Evolutionary conservation across 306 rosid species (phyloP).

Genomic region (Sindora glabra): DNA sequence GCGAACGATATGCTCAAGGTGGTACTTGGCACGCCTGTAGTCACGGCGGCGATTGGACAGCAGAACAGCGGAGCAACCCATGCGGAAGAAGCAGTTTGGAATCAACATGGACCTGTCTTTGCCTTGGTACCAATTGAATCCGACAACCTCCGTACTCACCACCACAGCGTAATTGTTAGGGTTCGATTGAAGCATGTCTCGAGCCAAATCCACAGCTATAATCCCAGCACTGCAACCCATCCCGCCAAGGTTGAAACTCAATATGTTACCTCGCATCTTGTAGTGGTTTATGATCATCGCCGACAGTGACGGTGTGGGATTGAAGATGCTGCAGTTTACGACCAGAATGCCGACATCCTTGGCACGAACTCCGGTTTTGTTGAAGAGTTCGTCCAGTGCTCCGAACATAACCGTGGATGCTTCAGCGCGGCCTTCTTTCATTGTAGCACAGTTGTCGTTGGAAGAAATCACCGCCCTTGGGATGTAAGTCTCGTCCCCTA

Average conservation of each 20-base stretch:
- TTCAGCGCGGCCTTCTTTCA: slow-evolving; percentile 91
- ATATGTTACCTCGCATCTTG: slow-evolving; percentile 90
- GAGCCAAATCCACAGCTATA: slow-evolving; percentile 71
- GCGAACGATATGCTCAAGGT: slow-evolving; percentile 85
- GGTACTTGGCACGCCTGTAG: slow-evolving; percentile 62
- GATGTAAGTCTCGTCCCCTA: slow-evolving; percentile 84
- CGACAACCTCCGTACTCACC: slow-evolving; percentile 86
- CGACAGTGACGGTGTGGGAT: slow-evolving; percentile 88
- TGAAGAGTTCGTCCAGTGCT: slow-evolving; percentile 85
- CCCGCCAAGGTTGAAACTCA: slow-evolving; percentile 92
- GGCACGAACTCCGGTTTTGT: slow-evolving; percentile 67
- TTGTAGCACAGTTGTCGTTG: slow-evolving; percentile 50
- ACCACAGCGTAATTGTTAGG: slow-evolving; percentile 87
- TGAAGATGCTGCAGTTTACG: slow-evolving; percentile 93
- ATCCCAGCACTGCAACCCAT: slow-evolving; percentile 98
- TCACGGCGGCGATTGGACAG: slow-evolving; percentile 90
- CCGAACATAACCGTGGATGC: slow-evolving; percentile 88
- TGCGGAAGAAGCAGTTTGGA: slow-evolving; percentile 85
- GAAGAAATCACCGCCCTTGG: slow-evolving; percentile 58
- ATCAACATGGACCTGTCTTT: slow-evolving; percentile 76
- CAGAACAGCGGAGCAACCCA: slow-evolving; percentile 90
- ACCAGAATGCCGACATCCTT: slow-evolving; percentile 80
- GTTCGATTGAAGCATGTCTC: slow-evolving; percentile 74
- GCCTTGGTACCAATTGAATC: slow-evolving; percentile 89
- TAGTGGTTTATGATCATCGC: slow-evolving; percentile 98